Percentiles rank a stretch among this genome's conserved stretches.
phyloP scores from a whole-genome alignment of 352 stramenopile species.

The Thraustochytrium striatum region DNA sequence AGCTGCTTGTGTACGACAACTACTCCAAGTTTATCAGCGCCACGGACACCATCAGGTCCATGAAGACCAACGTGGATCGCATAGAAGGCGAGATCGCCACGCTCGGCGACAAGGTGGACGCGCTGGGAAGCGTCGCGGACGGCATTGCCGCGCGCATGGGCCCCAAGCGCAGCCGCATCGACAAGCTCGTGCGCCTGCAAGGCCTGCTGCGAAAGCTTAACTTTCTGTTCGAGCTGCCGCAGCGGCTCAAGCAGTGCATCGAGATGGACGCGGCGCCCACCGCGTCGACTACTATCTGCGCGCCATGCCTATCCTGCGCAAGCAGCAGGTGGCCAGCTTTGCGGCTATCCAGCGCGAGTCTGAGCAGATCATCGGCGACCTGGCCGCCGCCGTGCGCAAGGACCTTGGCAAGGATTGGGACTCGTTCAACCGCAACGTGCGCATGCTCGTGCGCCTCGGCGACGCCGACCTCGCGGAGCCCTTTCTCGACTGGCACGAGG shows the following conservation, averaged over 20 bases:
- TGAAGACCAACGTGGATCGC: constrained; percentile 53
- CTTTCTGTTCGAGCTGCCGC: constrained; percentile 92
- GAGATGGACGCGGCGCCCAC: constrained; percentile 79
- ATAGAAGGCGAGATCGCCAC: constrained; percentile 55
- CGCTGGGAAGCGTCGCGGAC: constrained; percentile 11
- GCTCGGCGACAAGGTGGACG: constrained; percentile 48
- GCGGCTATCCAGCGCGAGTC: constrained; percentile 75
- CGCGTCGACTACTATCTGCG: constrained; percentile 78
- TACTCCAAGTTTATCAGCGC: constrained; percentile 99
- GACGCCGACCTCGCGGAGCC: background rate
- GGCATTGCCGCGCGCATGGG: constrained; percentile 44
- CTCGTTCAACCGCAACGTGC: background rate
- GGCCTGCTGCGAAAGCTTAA: constrained; percentile 91
- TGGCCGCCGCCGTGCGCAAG: constrained; percentile 51
- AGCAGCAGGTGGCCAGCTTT: constrained; percentile 79
- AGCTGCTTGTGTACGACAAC: constrained; percentile 99
- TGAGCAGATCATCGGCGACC: constrained; percentile 72
- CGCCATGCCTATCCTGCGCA: constrained; percentile 70
- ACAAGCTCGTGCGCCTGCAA: constrained; percentile 93
- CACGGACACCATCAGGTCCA: constrained; percentile 92
- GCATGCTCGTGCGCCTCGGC: constrained; percentile 1
- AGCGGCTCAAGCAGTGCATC: constrained; percentile 63
- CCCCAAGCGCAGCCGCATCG: constrained; percentile 67
- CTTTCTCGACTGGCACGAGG: constrained; percentile 32
- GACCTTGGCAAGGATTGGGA: background rate